Conservation (phyloP, 176 grass and related monocot genomes). For the Alloteropsis semialata region DNA sequence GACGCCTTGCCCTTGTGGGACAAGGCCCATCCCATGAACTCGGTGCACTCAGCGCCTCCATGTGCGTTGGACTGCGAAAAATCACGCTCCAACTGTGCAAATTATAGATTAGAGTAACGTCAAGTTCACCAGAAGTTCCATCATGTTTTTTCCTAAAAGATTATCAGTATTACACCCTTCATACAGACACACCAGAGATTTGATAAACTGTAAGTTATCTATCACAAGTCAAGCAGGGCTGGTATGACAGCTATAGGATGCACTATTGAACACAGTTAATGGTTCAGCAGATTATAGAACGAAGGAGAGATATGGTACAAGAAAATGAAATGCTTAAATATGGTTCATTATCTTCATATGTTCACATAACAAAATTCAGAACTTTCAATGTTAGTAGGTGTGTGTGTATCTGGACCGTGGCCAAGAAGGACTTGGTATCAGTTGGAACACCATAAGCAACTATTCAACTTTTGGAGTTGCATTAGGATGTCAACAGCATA, state of each 20-base stretch:
- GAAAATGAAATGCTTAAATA: not conserved
- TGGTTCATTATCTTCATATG: not conserved
- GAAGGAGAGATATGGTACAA: not conserved
- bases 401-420: not conserved
- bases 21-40: too few relatives aligned
- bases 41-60: too few relatives aligned
- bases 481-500: not conserved
- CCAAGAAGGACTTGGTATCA: not conserved
- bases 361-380: not conserved
- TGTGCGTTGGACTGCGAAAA: too few relatives aligned
- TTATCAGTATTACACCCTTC: not conserved
- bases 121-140: not conserved
- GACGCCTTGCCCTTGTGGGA: too few relatives aligned
- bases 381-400: not conserved
- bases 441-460: not conserved
- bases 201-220: not conserved
- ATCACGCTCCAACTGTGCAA: conserved; percentile 85
- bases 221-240: not conserved
- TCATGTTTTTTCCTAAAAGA: not conserved
- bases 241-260: not conserved
- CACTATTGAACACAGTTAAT: not conserved
- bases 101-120: conserved; percentile 7
- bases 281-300: conserved; percentile 6
- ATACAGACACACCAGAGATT: not conserved
- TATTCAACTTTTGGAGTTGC: not conserved